A percentile compares a stretch with the other conserved stretches of the same genome.
Evolutionary conservation across 1,139 yeast genomes (phyloP).

Genomic region (Nakaseomyces uthaithaninus): DNA sequence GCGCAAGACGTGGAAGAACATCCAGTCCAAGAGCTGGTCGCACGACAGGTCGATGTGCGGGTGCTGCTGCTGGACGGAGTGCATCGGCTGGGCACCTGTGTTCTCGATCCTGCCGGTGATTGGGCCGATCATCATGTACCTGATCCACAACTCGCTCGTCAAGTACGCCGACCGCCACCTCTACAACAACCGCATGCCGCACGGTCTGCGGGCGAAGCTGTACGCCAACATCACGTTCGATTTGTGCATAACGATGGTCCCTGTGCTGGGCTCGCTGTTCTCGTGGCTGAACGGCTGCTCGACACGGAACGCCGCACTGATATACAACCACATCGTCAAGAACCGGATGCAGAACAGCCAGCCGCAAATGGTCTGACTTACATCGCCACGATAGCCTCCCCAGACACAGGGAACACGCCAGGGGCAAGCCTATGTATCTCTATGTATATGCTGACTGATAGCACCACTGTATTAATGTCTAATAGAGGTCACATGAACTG

Average conservation of each 20-base stretch:
- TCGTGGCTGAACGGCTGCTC: slow-evolving; percentile 81
- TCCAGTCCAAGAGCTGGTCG: slow-evolving; percentile 75
- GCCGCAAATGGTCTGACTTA: slow-evolving; percentile 1
- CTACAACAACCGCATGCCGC: slow-evolving; percentile 47
- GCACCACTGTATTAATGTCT: too few species aligned
- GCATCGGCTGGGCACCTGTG: slow-evolving; percentile 68
- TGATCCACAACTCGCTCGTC: slow-evolving; percentile 60
- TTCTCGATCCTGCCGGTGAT: slow-evolving; percentile 63
- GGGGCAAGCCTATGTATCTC: too few species aligned
- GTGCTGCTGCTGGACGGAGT: slow-evolving; percentile 66
- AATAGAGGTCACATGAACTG: too few species aligned
- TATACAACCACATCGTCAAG: slow-evolving; percentile 38
- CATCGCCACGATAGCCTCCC: too few species aligned
- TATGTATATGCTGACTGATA: too few species aligned
- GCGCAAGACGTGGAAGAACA: slow-evolving; percentile 56
- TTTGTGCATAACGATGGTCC: slow-evolving; percentile 65
- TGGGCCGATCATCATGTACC: slow-evolving; percentile 77
- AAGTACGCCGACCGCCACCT: slow-evolving; percentile 42
- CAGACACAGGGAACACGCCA: too few species aligned
- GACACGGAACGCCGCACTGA: slow-evolving; percentile 77
- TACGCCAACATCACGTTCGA: slow-evolving; percentile 69
- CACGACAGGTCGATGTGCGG: slow-evolving; percentile 76
- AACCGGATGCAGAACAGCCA: not conserved
- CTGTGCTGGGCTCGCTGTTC: slow-evolving; percentile 66
- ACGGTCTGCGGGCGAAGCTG: slow-evolving; percentile 52